Conservation (phyloP, 768 basidiomycete species). For the Russula brevipes region DNA sequence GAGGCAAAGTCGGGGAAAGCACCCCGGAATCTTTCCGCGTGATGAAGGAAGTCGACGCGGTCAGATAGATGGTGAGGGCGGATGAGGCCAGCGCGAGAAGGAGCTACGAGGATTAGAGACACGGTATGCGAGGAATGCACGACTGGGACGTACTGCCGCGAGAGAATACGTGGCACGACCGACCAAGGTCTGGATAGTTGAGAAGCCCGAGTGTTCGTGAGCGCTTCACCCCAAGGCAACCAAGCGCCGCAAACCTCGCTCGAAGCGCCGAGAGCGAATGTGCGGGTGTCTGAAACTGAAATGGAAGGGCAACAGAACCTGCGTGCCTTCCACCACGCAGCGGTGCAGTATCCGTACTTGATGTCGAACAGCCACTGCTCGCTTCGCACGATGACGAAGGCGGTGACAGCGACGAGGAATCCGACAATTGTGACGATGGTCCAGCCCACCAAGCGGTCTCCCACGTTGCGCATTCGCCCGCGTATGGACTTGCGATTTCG, state of each 20-base stretch:
- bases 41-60: slow-evolving; percentile 81
- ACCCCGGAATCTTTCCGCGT: slow-evolving; percentile 89
- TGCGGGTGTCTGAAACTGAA: slow-evolving; percentile 25
- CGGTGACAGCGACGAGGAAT: slow-evolving; percentile 76
- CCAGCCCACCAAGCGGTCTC: slow-evolving; percentile 85
- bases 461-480: slow-evolving; percentile 53
- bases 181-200: slow-evolving; percentile 41
- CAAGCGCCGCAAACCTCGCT: slow-evolving; percentile 58
- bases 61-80: slow-evolving; percentile 79
- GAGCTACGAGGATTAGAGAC: slow-evolving; percentile 43
- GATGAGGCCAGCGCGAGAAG: slow-evolving; percentile 66
- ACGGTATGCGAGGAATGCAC: not conserved
- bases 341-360: slow-evolving; percentile 84
- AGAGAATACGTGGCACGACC: slow-evolving; percentile 66
- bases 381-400: slow-evolving; percentile 78
- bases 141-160: slow-evolving; percentile 61
- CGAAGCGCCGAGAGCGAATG: slow-evolving; percentile 8
- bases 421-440: slow-evolving; percentile 86
- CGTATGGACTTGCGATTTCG: slow-evolving; percentile 65
- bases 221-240: slow-evolving; percentile 66
- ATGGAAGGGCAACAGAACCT: slow-evolving; percentile 70
- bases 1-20: slow-evolving; percentile 42
- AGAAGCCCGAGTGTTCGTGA: slow-evolving; percentile 35
- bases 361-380: slow-evolving; percentile 90
- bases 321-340: slow-evolving; percentile 65